Base-by-base conservation (phyloP, 106 monocot species). In the Iris macrosiphon region DNA sequence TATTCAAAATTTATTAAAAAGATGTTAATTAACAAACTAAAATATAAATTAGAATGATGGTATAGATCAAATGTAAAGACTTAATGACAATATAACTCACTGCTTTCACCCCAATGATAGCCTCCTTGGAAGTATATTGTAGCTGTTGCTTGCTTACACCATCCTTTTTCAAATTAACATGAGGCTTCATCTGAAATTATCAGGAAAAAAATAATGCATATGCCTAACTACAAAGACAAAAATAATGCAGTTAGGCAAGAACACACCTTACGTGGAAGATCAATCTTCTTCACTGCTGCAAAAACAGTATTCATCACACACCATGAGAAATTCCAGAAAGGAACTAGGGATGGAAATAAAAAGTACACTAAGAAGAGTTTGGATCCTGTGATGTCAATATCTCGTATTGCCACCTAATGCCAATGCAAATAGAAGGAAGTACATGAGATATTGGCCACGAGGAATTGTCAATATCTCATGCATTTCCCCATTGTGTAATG, bases 201-300 rank as follows among this genome's bases (percentile, higher is more conserved):
- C 54, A 31, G 31, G 32, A 9, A 14, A 37, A n/a, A n/a, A n/a
- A n/a, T 2, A 17, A 30, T 28, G 7, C 12, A 72, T 17, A 23
- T 30, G 23, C 21, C 12, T 34, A 16, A 15, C 4, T 21, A 18
- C 16, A n/a, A 22, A 30, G 0, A 50, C 2, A 24, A 27, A 37
- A 2, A n/a, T n/a, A 55, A 64, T n/a, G 32, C 45, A 62, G 26
- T 19, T 15, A 24, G n/a, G 27, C 35, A 32, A 28, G 35, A 47
- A n/a, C 23, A 50, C 46, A 81, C 81, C 74, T 74, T 81, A 31
- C 23, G 51, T 40, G 63, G 37, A 48, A 19, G 12, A 35, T 48
- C 59, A 49, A 53, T 52, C 22, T 55, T 77, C 58, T 62, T 72
- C 40, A 45, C 54, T 25, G 65, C 82, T 88, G 71, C 57, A 68